Evolutionary conservation across 2,329 filamentous ascomycete genomes (phyloP), one percentile per base, ranked within the genome.

Genomic region (Cercospora brassicicola): DNA sequence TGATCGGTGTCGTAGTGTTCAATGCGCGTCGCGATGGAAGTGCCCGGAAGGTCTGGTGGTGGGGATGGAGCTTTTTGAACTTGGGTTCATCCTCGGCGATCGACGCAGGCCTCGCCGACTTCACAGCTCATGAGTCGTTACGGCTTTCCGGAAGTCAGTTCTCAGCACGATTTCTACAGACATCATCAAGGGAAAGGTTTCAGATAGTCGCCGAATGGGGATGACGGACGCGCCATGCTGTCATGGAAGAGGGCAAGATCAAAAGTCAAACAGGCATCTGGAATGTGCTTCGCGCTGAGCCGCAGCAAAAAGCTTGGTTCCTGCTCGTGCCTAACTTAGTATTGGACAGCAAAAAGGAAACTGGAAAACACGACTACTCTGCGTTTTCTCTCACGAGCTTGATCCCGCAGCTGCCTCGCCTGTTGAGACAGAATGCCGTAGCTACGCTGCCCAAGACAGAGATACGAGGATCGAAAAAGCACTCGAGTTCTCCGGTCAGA

Each of bases 1-100:
- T 18, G 30, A 63, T 66, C n/a, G 31, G 7, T 59, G 39, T 6
- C 9, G 48, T 53, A 55, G 65, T 62, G 11, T 39, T 42, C 48
- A 23, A 45, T 53, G 42, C 51, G 23, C 7, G 28, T 23, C 11
- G n/a, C 20, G 42, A n/a, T 30, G 48, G 48, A 33, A n/a, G 48
- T 42, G 59, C 23, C 13, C 28, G 55, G 28, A 59, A 20, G n/a
- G 55, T 11, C 18, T 11, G 18, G 11, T 20, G 28, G 30, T 18
- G 55, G 53, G 53, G 53, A 57, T 30, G 55, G 18, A 28, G 31
- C 31, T 33, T 59, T 59, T 59, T 31, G 15, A 59, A 18, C 55
- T 36, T 20, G n/a, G 30, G 15, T 33, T 59, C 55, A 33, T 36
- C 55, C 31, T 59, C 55, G 55, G 55, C 55, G 55, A 59, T 59